Conservation (phyloP, 768 basidiomycete species). For the Auricularia heimuer region DNA sequence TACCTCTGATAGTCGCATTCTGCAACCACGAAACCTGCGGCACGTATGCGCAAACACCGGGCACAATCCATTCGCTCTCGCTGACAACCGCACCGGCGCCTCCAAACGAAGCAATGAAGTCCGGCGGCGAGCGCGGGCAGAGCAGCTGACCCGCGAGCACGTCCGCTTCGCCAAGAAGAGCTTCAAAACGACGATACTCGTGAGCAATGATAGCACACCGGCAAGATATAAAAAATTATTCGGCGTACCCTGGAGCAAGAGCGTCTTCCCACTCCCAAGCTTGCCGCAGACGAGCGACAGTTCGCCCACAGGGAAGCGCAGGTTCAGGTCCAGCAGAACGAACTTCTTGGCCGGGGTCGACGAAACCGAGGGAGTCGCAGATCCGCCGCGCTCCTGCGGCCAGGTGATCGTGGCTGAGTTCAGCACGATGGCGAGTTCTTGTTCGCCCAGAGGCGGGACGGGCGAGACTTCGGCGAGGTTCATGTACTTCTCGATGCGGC, state of each 20-base stretch:
- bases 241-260: constrained; percentile 55
- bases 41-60: constrained; percentile 77
- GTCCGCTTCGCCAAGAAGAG: constrained; percentile 83
- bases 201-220: background rate
- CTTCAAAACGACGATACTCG: constrained; percentile 20
- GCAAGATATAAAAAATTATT: background rate
- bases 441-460: constrained; percentile 46
- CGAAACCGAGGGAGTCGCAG: constrained; percentile 37
- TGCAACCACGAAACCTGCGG: constrained; percentile 35
- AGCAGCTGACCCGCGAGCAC: constrained; percentile 68
- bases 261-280: constrained; percentile 80
- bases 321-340: constrained; percentile 62
- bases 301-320: constrained; percentile 71
- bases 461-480: constrained; percentile 58
- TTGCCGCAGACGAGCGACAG: constrained; percentile 83
- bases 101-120: constrained; percentile 53
- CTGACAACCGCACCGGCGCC: constrained; percentile 26
- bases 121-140: constrained; percentile 78
- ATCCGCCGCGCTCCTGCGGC: constrained; percentile 66
- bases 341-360: constrained; percentile 71
- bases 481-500: constrained; percentile 88
- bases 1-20: constrained; percentile 39
- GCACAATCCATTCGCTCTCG: constrained; percentile 64
- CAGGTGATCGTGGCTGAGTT: constrained; percentile 85
- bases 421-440: constrained; percentile 56